Evolutionary conservation across 1,139 yeast species (phyloP), one percentile per base, ranked within the genome.

Genomic region (Taphrina confusa): DNA sequence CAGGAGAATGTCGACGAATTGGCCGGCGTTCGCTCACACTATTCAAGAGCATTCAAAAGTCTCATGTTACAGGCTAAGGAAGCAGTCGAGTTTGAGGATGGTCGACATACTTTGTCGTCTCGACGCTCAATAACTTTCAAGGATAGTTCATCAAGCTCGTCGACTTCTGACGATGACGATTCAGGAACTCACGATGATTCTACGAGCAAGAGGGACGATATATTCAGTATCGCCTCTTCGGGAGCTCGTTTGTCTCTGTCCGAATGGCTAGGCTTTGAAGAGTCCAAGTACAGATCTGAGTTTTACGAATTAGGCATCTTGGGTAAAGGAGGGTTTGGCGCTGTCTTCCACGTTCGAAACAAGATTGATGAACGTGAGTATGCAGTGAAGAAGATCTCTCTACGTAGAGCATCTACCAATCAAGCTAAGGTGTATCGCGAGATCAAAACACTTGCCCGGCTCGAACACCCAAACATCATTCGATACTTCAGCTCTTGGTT

Each of bases 401-500:
- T 52, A 22, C 36, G 49, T 8, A 51, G 51, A 11, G 55, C 61
- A n/a, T 42, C 46, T 9, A 39, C 36, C 18, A 37, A 52, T 25
- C 56, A 44, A 16, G 47, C 50, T 22, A 30, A 87, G 2, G 84
- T 92, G 60, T 75, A 92, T 58, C 89, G 89, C 65, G 98, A 92
- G 69, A 97, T 94, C 0, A 82, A 90, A 79, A 80, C 95, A 5
- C 79, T 92, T 66, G 96, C 97, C 0, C 78, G 97, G 65, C 76
- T 92, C 57, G 92, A 91, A 67, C 97, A 92, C 71, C 97, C 90
- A 70, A 90, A 89, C 71, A 96, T 94, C 51, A 98, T 92, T 1
- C 76, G 98, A 60, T 92, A 94, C 71, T 92, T 88, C 73, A 95
- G 97, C 2, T 95, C 97, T 0, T 92, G 98, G 99, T 81, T 92